phyloP scores from a whole-genome alignment of 495 filamentous ascomycete species.

The Corynascus novoguineensis region DNA sequence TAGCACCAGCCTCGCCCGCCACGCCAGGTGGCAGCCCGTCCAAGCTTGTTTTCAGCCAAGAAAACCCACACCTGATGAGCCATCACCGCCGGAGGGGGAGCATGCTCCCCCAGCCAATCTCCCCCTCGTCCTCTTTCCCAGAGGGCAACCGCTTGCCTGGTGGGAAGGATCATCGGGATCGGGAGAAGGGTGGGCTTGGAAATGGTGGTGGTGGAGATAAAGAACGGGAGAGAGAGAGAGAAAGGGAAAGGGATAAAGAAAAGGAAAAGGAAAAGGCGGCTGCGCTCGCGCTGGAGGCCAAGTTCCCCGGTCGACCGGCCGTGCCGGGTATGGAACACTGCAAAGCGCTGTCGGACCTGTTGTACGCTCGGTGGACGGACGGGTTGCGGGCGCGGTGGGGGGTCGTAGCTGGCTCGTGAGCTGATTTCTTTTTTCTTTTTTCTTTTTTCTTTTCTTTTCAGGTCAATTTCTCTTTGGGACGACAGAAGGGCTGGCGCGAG shows the following conservation, averaged over 20 bases:
- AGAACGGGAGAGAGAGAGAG: background rate
- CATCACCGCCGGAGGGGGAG: constrained; percentile 65
- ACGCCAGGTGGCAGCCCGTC: constrained; percentile 28
- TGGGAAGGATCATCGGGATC: too few relatives aligned
- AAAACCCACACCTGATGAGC: constrained; percentile 78
- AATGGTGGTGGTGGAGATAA: background rate
- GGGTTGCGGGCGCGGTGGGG: constrained; percentile 75
- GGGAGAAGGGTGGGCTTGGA: background rate
- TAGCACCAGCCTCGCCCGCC: constrained; percentile 31
- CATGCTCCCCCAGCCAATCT: constrained; percentile 18
- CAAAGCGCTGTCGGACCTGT: constrained; percentile 79
- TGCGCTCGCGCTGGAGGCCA: constrained; percentile 40
- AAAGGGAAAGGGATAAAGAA: constrained; percentile 15
- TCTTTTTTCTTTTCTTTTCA: background rate
- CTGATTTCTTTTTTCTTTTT: background rate
- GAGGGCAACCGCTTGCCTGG: background rate
- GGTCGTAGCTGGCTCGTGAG: background rate
- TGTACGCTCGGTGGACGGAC: constrained; percentile 86
- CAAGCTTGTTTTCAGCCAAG: constrained; percentile 70
- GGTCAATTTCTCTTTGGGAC: too few relatives aligned
- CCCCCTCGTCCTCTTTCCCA: background rate
- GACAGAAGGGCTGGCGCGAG: background rate
- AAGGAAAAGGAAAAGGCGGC: constrained; percentile 41
- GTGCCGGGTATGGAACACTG: constrained; percentile 84
- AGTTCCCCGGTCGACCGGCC: constrained; percentile 44